A percentile compares a stretch with the other conserved stretches of the same genome.
These are phyloP conservation scores for Metarhizium album DNA, from an alignment of 2,329 filamentous ascomycete genomes.

Conservation along the genomic window DNA sequence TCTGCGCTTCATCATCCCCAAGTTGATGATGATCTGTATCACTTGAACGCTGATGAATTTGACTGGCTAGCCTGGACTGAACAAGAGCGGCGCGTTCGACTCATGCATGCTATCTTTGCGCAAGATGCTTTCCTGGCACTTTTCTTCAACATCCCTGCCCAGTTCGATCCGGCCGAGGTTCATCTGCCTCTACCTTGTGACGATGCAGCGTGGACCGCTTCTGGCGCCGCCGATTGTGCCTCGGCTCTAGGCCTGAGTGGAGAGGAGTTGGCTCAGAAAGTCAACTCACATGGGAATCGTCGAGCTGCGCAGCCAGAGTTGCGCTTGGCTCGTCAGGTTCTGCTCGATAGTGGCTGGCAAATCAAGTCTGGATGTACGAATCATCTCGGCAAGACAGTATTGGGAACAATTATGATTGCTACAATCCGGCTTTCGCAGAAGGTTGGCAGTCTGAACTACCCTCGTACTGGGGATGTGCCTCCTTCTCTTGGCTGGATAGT, in stretches of 20 bases:
- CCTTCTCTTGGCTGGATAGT: conserved; percentile 44
- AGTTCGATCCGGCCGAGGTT: conserved; percentile 54
- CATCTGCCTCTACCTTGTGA: conserved; percentile 59
- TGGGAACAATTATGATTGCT: conserved; percentile 41
- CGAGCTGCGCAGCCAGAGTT: conserved; percentile 40
- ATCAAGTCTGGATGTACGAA: conserved; percentile 1
- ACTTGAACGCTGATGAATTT: conserved; percentile 13
- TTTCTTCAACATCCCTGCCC: conserved; percentile 58
- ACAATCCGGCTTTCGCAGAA: conserved; percentile 39
- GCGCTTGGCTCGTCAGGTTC: conserved; percentile 46
- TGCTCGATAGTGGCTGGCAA: conserved; percentile 39
- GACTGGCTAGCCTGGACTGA: conserved; percentile 59
- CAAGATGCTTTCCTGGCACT: conserved; percentile 55
- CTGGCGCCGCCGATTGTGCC: conserved; percentile 46
- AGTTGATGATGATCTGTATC: conserved; percentile 36
- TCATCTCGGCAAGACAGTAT: conserved; percentile 1
- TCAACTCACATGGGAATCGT: conserved; percentile 49
- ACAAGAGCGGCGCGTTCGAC: conserved; percentile 56
- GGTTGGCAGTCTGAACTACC: not conserved
- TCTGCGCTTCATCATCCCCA: conserved; percentile 50
- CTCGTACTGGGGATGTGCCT: not conserved
- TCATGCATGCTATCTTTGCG: conserved; percentile 55
- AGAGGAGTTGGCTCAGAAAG: conserved; percentile 34
- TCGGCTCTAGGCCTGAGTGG: conserved; percentile 51
- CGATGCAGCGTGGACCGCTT: conserved; percentile 64